Conservation (phyloP, 495 filamentous ascomycete genomes). For the Hapsidospora chrysogenum region DNA sequence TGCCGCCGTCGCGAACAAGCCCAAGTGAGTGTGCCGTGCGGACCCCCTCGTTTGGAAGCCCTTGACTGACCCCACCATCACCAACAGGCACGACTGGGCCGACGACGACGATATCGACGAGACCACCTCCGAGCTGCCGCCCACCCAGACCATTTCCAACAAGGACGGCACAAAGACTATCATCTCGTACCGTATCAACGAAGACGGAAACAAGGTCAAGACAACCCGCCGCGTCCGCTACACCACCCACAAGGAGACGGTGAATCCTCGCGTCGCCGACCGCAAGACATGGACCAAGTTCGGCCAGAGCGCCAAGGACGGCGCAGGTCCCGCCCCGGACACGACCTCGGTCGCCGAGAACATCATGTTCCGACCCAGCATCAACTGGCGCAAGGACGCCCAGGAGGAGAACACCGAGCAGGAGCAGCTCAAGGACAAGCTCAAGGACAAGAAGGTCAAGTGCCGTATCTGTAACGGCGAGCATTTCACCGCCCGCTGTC, state of each 20-base stretch:
- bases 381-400: constrained; percentile 78
- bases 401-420: constrained; percentile 62
- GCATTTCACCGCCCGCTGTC: constrained; percentile 90
- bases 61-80: constrained; percentile 8
- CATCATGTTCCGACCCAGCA: constrained; percentile 80
- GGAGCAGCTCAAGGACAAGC: constrained; percentile 68
- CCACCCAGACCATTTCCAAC: constrained; percentile 75
- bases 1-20: not conserved
- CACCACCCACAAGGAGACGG: constrained; percentile 72
- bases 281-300: constrained; percentile 87
- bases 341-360: constrained; percentile 93
- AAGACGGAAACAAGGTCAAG: constrained; percentile 89
- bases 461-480: constrained; percentile 97
- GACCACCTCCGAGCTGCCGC: constrained; percentile 59
- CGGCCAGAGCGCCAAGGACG: constrained; percentile 52
- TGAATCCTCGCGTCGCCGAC: constrained; percentile 93
- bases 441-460: constrained; percentile 99
- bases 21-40: not conserved
- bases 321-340: constrained; percentile 51
- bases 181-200: constrained; percentile 78
- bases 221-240: constrained; percentile 86
- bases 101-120: constrained; percentile 90
- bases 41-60: not conserved
- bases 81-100: constrained; percentile 59
- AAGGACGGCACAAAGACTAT: constrained; percentile 96